Percentiles rank a stretch among this genome's conserved stretches.
phyloP scores from a whole-genome alignment of 495 filamentous ascomycete species.

The Talaromyces wortmannii region DNA sequence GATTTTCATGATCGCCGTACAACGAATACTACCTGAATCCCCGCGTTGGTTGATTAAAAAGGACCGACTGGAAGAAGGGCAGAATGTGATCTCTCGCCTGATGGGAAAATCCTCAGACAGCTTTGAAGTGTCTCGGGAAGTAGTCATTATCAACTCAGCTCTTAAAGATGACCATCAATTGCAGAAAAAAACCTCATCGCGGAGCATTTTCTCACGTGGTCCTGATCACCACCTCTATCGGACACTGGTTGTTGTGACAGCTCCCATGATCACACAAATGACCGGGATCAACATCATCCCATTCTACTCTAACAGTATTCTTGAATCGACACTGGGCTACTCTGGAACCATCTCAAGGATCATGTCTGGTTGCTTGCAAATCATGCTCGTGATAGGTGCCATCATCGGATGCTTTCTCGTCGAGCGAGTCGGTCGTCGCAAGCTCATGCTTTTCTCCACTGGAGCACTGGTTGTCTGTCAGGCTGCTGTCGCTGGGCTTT shows the following conservation, averaged over 20 bases:
- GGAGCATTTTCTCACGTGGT: constrained; percentile 6
- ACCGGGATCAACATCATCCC: constrained; percentile 20
- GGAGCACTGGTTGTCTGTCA: constrained; percentile 52
- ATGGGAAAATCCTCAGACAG: constrained; percentile 38
- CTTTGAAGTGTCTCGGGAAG: constrained; percentile 44
- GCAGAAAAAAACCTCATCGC: constrained; percentile 32
- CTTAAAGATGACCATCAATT: constrained; percentile 31
- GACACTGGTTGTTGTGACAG: constrained; percentile 9
- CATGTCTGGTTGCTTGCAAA: constrained; percentile 15
- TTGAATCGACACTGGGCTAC: constrained; percentile 9
- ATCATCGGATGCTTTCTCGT: constrained; percentile 14
- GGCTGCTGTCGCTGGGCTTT: constrained; percentile 42
- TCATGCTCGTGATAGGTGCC: constrained; percentile 15
- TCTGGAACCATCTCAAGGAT: constrained; percentile 11
- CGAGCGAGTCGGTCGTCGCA: constrained; percentile 20
- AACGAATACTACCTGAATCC: constrained; percentile 53
- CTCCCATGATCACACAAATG: constrained; percentile 17
- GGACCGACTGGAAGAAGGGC: constrained; percentile 46
- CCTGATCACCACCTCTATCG: constrained; percentile 24
- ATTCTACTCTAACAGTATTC: constrained; percentile 16
- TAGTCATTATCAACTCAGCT: constrained; percentile 57
- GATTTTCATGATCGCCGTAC: constrained; percentile 40
- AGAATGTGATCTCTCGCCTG: constrained; percentile 47
- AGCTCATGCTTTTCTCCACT: constrained; percentile 55
- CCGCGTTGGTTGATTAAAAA: constrained; percentile 58